Conservation (phyloP, 2,329 filamentous ascomycete genomes). For the Penicillium corylophilum region DNA sequence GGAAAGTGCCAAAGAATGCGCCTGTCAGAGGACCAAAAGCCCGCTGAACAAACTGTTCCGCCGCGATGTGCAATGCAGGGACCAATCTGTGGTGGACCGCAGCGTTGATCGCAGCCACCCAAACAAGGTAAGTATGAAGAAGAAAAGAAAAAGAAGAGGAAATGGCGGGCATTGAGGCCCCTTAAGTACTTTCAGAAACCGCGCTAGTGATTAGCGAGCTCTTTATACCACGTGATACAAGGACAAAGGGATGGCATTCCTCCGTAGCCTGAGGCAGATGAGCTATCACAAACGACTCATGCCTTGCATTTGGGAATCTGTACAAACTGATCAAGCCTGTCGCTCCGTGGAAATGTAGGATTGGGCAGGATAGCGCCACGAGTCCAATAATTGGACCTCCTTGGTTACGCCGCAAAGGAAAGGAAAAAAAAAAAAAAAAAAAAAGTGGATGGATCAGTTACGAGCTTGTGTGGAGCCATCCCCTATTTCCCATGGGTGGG, state of each 20-base stretch:
- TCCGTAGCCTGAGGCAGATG: background rate
- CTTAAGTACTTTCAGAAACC: background rate
- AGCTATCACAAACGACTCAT: background rate
- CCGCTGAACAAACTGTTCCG: conserved; percentile 50
- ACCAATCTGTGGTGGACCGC: conserved; percentile 47
- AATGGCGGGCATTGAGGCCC: conserved; percentile 9
- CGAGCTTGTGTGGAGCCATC: conserved; percentile 25
- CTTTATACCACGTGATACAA: background rate
- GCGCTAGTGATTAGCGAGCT: conserved; percentile 17
- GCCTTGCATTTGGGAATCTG: conserved; percentile 14
- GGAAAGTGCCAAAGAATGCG: conserved; percentile 41
- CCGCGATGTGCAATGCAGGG: conserved; percentile 61
- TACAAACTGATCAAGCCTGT: background rate
- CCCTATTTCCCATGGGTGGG: conserved; percentile 16
- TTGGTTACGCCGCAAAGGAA: conserved; percentile 9
- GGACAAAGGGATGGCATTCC: background rate
- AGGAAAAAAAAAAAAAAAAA: conserved; percentile 9
- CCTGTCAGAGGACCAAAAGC: conserved; percentile 43
- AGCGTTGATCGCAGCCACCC: conserved; percentile 49
- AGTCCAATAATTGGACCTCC: conserved; percentile 21
- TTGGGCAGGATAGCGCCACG: conserved; percentile 1
- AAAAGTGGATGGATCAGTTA: conserved; percentile 11
- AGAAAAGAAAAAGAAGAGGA: conserved; percentile 41
- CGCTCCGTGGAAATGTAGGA: background rate
- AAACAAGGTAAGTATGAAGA: conserved; percentile 56